Evolutionary conservation across 441 rosid species (phyloP).

Genomic region (Populus trichocarpa): DNA sequence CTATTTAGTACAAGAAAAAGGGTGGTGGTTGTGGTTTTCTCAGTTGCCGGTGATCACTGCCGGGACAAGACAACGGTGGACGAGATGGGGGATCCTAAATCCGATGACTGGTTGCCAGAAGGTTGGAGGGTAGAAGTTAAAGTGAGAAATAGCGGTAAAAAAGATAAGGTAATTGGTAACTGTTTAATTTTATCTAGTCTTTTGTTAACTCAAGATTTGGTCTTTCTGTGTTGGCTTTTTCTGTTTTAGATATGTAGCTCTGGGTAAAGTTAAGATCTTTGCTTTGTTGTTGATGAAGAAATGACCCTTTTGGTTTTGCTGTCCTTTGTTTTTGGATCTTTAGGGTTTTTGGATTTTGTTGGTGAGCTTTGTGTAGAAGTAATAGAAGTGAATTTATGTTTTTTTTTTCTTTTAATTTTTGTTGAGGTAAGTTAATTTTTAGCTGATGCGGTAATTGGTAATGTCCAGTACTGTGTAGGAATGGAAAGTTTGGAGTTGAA

Average conservation of each 20-base stretch:
- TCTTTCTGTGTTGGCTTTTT: background rate
- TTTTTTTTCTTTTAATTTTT: background rate
- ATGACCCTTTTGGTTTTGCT: background rate
- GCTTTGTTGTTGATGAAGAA: background rate
- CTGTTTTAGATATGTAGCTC: background rate
- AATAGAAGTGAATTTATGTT: background rate
- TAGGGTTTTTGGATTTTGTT: background rate
- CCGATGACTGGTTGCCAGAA: slow-evolving; percentile 45
- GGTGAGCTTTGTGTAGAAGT: background rate
- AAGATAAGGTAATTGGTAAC: slow-evolving; percentile 56
- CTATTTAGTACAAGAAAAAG: background rate
- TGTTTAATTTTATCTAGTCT: background rate
- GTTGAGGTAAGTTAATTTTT: background rate
- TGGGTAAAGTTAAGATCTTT: background rate
- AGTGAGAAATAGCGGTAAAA: slow-evolving; percentile 57
- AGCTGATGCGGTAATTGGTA: background rate
- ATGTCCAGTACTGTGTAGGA: background rate
- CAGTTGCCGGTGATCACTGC: slow-evolving; percentile 2
- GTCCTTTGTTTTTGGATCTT: background rate
- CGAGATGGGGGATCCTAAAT: slow-evolving; percentile 37
- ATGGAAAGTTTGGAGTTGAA: background rate
- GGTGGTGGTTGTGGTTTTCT: background rate
- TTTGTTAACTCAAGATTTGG: background rate
- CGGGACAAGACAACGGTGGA: background rate
- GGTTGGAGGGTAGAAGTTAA: slow-evolving; percentile 65